A percentile compares a stretch with the other conserved stretches of the same genome.
Conservation (phyloP, 208 protist species). For the Zelonia costaricensis region DNA sequence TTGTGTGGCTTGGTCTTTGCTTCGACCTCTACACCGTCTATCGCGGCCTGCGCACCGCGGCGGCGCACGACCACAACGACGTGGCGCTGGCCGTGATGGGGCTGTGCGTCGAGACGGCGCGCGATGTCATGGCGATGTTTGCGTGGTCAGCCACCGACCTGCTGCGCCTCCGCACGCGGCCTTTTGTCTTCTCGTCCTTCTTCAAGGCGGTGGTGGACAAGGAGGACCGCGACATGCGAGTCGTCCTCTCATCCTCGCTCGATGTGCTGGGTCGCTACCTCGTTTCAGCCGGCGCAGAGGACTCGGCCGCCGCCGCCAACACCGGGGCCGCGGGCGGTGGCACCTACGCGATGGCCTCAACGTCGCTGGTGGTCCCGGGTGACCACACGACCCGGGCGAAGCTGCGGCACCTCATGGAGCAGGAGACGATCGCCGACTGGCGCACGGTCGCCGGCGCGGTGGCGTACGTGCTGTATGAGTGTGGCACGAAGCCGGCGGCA, state of each 20-base stretch:
- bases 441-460: conserved; percentile 10
- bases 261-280: conserved; percentile 31
- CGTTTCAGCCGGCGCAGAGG: conserved; percentile 5
- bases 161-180: conserved; percentile 29
- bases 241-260: conserved; percentile 21
- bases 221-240: conserved; percentile 31
- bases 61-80: conserved; percentile 5
- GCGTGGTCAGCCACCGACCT: conserved; percentile 34
- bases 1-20: conserved; percentile 17
- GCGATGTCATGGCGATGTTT: conserved; percentile 21
- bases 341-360: background rate
- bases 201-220: conserved; percentile 28
- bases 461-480: conserved; percentile 30
- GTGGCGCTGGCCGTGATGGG: conserved; percentile 21
- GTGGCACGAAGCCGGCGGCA: conserved; percentile 4
- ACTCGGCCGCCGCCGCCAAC: background rate
- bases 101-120: conserved; percentile 22
- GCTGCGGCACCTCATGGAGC: conserved; percentile 21
- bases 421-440: conserved; percentile 18
- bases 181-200: conserved; percentile 35
- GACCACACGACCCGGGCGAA: conserved; percentile 2
- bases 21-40: conserved; percentile 30
- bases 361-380: background rate
- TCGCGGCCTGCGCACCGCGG: background rate
- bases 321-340: background rate